Evolutionary conservation across 2,329 filamentous ascomycete genomes (phyloP), one percentile per base, ranked within the genome.

Genomic region (Fusarium odoratissimum): DNA sequence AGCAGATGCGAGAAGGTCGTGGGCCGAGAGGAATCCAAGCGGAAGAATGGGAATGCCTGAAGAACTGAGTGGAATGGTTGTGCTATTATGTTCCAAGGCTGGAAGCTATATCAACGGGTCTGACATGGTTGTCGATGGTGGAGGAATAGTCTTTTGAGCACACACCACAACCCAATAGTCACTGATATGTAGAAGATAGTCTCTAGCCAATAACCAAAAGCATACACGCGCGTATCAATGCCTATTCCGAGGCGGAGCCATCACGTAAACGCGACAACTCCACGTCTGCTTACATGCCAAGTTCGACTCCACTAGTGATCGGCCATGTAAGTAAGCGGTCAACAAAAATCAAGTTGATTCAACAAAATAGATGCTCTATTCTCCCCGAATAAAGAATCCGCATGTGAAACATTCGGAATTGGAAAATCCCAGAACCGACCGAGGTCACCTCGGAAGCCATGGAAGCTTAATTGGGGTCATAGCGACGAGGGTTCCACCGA

Each of bases 101-200:
- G 89, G 90, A 25, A 88, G 84, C 31, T 93, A 92, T 79, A 88
- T 93, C 28, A 92, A 87, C 74, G 91, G 91, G 4, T 83, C 88
- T 10, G 90, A 92, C 80, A 84, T 92, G 67, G 82, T 91, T 37
- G 86, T 92, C 51, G 91, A 92, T 79, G 91, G 90, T 31, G 87
- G 86, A 16, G 66, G 57, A 4, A 28, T 64, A 9, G 66, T 64
- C 12, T 69, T 69, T 25, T 69, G 17, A 56, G 14, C 6, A 13
- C 16, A 11, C 8, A 7, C 25, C 19, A 48, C 19, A 16, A 33
- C 14, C 11, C 4, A 16, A 6, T 11, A 30, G 12, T 13, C n/a
- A 10, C 17, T 5, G 12, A 56, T n/a, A 28, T 1, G 23, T 7
- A 11, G 46, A 28, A 1, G 5, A 28, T 4, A 12, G 3, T 28